Conservation (phyloP, 2,329 filamentous ascomycete genomes). For the Microcyclospora pomicola region DNA sequence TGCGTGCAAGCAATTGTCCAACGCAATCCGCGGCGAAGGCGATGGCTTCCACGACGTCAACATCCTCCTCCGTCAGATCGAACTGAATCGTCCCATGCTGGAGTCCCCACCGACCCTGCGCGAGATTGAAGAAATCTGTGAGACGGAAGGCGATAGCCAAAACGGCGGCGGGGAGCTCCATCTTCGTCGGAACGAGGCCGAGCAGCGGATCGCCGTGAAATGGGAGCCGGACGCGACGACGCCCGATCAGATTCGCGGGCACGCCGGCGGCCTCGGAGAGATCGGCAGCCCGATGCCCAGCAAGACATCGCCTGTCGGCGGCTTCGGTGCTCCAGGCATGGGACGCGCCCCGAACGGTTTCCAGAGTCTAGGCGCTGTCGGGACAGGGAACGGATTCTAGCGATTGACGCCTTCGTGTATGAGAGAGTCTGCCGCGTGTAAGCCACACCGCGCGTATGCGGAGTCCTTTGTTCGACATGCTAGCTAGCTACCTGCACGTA, state of each 20-base stretch:
- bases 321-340: constrained; percentile 20
- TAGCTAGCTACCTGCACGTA: too few species aligned
- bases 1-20: constrained; percentile 54
- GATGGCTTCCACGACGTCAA: constrained; percentile 59
- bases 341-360: constrained; percentile 9
- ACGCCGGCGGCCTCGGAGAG: constrained; percentile 27
- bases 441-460: too few species aligned
- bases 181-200: constrained; percentile 39
- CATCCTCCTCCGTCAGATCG: constrained; percentile 49
- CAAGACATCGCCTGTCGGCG: constrained; percentile 25
- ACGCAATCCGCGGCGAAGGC: constrained; percentile 28
- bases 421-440: too few species aligned
- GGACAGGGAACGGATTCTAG: constrained; percentile 5
- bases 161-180: constrained; percentile 90
- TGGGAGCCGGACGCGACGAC: constrained; percentile 23
- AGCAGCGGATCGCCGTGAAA: constrained; percentile 28
- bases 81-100: constrained; percentile 42
- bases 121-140: constrained; percentile 72
- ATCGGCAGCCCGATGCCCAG: constrained; percentile 34
- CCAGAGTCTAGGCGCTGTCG: constrained; percentile 15
- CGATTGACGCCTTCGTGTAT: too few species aligned
- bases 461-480: too few species aligned
- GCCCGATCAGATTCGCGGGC: constrained; percentile 14
- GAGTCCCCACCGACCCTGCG: constrained; percentile 43
- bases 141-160: constrained; percentile 71